Base-by-base conservation (phyloP, 2,329 filamentous ascomycete species). In the Colletotrichum lini region DNA sequence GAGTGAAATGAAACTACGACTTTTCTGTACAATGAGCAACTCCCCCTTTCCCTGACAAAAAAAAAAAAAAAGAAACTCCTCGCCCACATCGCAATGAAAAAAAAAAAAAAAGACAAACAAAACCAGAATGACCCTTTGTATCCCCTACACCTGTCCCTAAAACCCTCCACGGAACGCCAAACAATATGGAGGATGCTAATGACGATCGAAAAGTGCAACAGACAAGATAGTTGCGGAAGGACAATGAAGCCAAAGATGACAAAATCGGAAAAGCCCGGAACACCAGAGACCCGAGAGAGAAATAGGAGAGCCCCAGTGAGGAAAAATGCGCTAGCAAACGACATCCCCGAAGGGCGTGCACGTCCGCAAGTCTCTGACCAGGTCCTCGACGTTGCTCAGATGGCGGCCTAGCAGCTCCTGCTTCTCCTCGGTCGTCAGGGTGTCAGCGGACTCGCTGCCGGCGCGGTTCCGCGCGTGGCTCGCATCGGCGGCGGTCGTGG, bases 341-440 rank as follows among this genome's bases (percentile, higher is more conserved):
- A 86, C 88, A 7, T 91, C 87, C 7, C 90, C 91, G 83, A 94
- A 94, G 0, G 94, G 92, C 57, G 92, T 91, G 75, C 90, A 93
- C 79, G 94, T 94, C 74, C 92, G 90, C 76, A 98, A 83, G 81
- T 98, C 94, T 79, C 93, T 91, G 65, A 97, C 94, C 71, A 97
- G 86, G 76, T 95, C 94, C 73, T 95, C 93, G 35, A 97, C 94
- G 78, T 93, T 96, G 80, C 88, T 92, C 78, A 97, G 85, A 80
- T 96, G 94, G 74, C 90, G 87, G 53, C 92, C 93, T 49, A 97
- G 84, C 80, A 97, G 82, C 61, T 87, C 87, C 83, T 96, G 94
- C 84, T 98, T 98, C 80, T 97, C 93, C 74, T 93, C 90, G 13
- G 93, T 95, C 9, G 88, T 90, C 70, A 90, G 88, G n/a, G 87